Evolutionary conservation across 2,329 filamentous ascomycete genomes (phyloP), one percentile per base, ranked within the genome.

Genomic region (Bipolaris zeicola): DNA sequence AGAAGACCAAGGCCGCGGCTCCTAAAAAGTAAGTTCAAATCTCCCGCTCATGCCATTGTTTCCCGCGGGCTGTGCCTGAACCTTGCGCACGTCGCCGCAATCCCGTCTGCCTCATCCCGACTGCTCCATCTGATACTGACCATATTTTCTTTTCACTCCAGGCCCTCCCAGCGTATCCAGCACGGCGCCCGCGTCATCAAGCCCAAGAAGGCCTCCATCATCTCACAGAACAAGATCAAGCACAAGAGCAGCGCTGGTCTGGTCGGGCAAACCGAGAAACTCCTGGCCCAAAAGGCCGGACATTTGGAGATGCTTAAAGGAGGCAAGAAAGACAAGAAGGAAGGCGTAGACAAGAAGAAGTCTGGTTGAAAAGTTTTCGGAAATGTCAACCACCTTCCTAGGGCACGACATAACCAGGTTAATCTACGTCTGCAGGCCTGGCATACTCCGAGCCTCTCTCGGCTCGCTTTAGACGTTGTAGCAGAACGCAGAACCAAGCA

Each of bases 281-380:
- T 81, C 60, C 79, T 91, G 8, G 88, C 87, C 11, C 79, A 85
- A 59, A 85, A 85, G 67, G 88, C 87, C 5, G 89, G 88, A 13
- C 88, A 91, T 80, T 68, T 91, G 68, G 88, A 91, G 74, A 70
- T 91, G 68, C 73, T 91, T 68, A 81, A 81, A 55, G 87, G 87
- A 2, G 87, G 87, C 11, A 89, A 89, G 82, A 88, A 84, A 75
- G 77, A 79, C 39, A 71, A 67, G 62, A 67, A 65, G 46, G 64
- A 79, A 67, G 64, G 62, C 58, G 64, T 49, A 56, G 62, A 59
- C 24, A 61, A 61, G 42, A 65, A 60, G 51, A 61, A 59, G 52
- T 52, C 49, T 56, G 49, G 53, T 31, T 56, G 53, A 63, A 57
- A 36, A 37, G 41, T 22, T 57, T 52, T 49, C 24, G 44, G 50